Percentiles rank a stretch among this genome's conserved stretches.
These are phyloP conservation scores for Tolypocladium guangdongense DNA, from an alignment of 2,329 filamentous ascomycete species.

Conservation along the genomic window DNA sequence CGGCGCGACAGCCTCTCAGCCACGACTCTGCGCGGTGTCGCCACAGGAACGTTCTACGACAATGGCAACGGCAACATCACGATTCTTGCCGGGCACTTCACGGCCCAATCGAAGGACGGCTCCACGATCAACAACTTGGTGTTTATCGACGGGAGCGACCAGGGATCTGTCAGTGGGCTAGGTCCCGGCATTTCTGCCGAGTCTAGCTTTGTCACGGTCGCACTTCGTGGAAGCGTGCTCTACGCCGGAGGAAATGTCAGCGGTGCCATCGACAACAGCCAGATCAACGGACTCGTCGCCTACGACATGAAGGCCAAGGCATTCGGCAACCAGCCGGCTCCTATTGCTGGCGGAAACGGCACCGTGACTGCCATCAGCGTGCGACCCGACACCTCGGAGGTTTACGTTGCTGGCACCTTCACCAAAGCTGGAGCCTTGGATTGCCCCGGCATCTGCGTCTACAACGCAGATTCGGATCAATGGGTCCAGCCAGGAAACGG, in stretches of 20 bases:
- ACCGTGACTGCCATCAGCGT: conserved; percentile 68
- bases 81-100: conserved; percentile 79
- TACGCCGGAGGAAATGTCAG: conserved; percentile 76
- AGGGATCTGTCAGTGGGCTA: conserved; percentile 58
- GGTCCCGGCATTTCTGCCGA: conserved; percentile 53
- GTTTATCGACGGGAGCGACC: conserved; percentile 68
- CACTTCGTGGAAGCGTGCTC: conserved; percentile 53
- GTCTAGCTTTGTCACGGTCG: conserved; percentile 66
- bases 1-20: conserved; percentile 35
- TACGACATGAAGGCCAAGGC: conserved; percentile 61
- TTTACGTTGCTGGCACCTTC: conserved; percentile 84
- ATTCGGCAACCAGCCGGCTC: conserved; percentile 63
- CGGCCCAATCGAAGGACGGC: conserved; percentile 55
- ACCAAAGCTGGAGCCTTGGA: conserved; percentile 70
- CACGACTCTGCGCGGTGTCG: conserved; percentile 51
- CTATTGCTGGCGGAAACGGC: conserved; percentile 57
- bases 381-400: conserved; percentile 56
- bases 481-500: conserved; percentile 73
- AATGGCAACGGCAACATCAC: conserved; percentile 66
- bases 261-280: conserved; percentile 52
- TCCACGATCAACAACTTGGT: conserved; percentile 68
- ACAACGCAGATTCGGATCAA: conserved; percentile 56
- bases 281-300: conserved; percentile 62
- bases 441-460: conserved; percentile 75
- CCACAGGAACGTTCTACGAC: conserved; percentile 68